These are phyloP conservation scores for Ceratocystis harringtonii DNA, from an alignment of 2,329 filamentous ascomycete genomes.

Conservation along the genomic window DNA sequence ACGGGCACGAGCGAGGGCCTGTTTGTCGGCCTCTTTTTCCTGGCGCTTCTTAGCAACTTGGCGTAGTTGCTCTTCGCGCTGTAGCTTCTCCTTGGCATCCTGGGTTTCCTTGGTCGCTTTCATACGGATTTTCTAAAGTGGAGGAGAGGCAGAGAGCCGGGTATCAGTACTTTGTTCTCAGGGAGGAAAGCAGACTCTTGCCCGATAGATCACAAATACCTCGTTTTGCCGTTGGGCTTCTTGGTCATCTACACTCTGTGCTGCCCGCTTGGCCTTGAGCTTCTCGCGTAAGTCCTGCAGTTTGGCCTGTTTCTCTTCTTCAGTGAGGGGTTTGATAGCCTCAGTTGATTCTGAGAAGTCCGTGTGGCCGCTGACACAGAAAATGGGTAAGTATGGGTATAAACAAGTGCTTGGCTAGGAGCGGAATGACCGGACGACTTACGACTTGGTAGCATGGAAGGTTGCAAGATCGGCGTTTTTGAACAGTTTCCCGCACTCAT, in stretches of 20 bases:
- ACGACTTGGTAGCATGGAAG: slow-evolving; percentile 82
- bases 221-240: slow-evolving; percentile 76
- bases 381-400: neutral
- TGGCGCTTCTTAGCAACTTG: slow-evolving; percentile 72
- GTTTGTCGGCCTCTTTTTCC: slow-evolving; percentile 74
- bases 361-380: slow-evolving; percentile 46
- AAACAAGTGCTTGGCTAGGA: neutral
- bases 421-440: slow-evolving; percentile 21
- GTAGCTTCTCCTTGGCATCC: slow-evolving; percentile 76
- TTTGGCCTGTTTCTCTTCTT: slow-evolving; percentile 74
- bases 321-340: slow-evolving; percentile 77
- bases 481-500: slow-evolving; percentile 89
- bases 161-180: neutral
- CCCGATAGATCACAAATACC: slow-evolving; percentile 28
- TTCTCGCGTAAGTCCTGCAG: slow-evolving; percentile 60
- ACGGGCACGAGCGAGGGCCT: slow-evolving; percentile 77
- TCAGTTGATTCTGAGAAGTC: slow-evolving; percentile 91
- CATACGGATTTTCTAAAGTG: slow-evolving; percentile 49
- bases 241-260: slow-evolving; percentile 57
- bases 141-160: neutral
- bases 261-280: slow-evolving; percentile 56
- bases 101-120: slow-evolving; percentile 84
- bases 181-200: slow-evolving; percentile 5
- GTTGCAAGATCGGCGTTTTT: slow-evolving; percentile 66
- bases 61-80: slow-evolving; percentile 81